These are phyloP conservation scores for Neolentinus lepideus DNA, from an alignment of 1,284 basidiomycete genomes.

Conservation along the genomic window DNA sequence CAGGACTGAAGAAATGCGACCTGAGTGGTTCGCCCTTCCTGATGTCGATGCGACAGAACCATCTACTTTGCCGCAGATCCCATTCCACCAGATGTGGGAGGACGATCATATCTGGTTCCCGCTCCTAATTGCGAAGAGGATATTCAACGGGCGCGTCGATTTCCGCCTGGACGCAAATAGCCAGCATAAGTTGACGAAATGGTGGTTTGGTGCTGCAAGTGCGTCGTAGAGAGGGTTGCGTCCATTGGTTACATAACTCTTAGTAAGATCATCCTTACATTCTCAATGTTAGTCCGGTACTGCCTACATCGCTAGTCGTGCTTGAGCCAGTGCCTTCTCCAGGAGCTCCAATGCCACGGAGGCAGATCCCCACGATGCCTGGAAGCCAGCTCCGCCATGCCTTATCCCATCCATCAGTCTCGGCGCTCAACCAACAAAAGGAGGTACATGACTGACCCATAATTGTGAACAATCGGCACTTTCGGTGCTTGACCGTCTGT, in stretches of 20 bases:
- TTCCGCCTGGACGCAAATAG: conserved; percentile 24
- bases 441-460: conserved; percentile 28
- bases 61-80: conserved; percentile 28
- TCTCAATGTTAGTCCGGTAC: no score
- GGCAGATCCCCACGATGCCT: conserved; percentile 39
- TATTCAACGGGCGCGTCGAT: conserved; percentile 53
- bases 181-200: conserved; percentile 32
- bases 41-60: conserved; percentile 5
- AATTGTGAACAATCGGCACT: conserved; percentile 37
- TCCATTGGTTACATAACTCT: neutral
- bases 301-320: no score
- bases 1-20: conserved; percentile 66
- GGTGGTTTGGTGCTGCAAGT: conserved; percentile 43
- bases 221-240: neutral
- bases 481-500: conserved; percentile 8
- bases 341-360: conserved; percentile 44
- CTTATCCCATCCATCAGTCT: conserved; percentile 14
- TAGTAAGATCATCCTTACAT: no score
- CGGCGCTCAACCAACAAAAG: conserved; percentile 9
- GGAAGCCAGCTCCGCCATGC: conserved; percentile 38
- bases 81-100: conserved; percentile 59
- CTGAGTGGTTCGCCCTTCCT: conserved; percentile 50
- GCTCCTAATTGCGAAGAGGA: conserved; percentile 36
- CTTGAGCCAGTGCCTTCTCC: no score
- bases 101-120: conserved; percentile 58